phyloP scores from a whole-genome alignment of 2,329 filamentous ascomycete genomes.

The Magnaporthiopsis rhizophila region DNA sequence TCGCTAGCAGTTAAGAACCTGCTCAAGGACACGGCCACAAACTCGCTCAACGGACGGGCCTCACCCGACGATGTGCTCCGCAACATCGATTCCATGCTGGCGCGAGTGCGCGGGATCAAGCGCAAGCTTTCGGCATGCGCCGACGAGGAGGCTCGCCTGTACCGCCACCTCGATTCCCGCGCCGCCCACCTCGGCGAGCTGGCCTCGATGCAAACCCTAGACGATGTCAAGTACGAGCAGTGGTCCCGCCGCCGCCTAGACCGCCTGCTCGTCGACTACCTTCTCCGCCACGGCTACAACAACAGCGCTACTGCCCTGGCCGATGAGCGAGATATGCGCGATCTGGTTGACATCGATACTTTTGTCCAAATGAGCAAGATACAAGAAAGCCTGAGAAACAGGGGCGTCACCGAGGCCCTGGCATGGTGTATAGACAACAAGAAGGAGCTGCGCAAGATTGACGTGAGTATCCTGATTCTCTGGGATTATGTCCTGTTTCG shows the following conservation, averaged over 20 bases:
- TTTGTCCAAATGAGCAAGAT: slow-evolving; percentile 78
- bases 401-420: slow-evolving; percentile 70
- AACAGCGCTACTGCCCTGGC: slow-evolving; percentile 71
- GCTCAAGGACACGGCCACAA: slow-evolving; percentile 57
- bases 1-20: slow-evolving; percentile 53
- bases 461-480: slow-evolving; percentile 39
- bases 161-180: slow-evolving; percentile 67
- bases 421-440: slow-evolving; percentile 93
- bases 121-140: slow-evolving; percentile 73
- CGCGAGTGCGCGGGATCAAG: slow-evolving; percentile 77
- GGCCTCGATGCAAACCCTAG: slow-evolving; percentile 69
- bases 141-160: slow-evolving; percentile 70
- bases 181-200: slow-evolving; percentile 75
- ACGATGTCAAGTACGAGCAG: slow-evolving; percentile 86
- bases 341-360: slow-evolving; percentile 81
- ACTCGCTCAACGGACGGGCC: slow-evolving; percentile 55
- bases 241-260: slow-evolving; percentile 82
- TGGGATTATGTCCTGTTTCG: neutral
- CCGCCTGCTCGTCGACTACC: slow-evolving; percentile 83
- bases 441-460: slow-evolving; percentile 80
- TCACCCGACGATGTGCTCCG: slow-evolving; percentile 65
- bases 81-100: slow-evolving; percentile 76
- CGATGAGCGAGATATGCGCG: slow-evolving; percentile 63
- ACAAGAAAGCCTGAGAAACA: slow-evolving; percentile 60
- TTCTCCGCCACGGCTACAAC: slow-evolving; percentile 75